Evolutionary conservation across 2,329 filamentous ascomycete species (phyloP), one percentile per base, ranked within the genome.

Genomic region (Epichloe amarillans): DNA sequence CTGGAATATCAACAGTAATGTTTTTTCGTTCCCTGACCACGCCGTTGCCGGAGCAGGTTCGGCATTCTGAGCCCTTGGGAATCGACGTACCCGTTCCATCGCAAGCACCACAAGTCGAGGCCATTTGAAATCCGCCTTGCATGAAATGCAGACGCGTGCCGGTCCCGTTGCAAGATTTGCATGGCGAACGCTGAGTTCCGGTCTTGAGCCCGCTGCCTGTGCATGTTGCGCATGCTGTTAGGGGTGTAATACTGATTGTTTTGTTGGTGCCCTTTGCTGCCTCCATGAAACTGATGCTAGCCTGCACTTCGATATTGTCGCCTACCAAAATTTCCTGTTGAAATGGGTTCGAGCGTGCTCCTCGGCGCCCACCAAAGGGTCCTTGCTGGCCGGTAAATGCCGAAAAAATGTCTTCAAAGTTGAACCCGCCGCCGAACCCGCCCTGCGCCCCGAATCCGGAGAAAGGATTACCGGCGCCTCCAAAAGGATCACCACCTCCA

Each of bases 71-170:
- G 43, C 88, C 88, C 58, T 78, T 80, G 2, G 93, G 89, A 36
- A 88, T 84, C 2, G 78, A 75, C 49, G 83, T 72, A 46, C 93
- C 93, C 43, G 79, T 82, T 3, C 93, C 93, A 48, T 82, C 83
- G 65, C 93, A 98, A 37, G 80, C 71, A 19, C 79, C 75, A 67
- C 93, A 98, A 1, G 89, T 94, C 54, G 87, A 88, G 4, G 87
- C 88, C 84, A 98, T 91, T 71, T 97, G 91, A 71, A 98, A 97
- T 23, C 89, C 90, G 50, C 89, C 89, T 59, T 88, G 83, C 78
- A 96, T 86, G 62, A 88, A 84, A 66, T 95, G 88, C 46, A 97
- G 83, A 51, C 87, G 77, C 38, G 86, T 87, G 47, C 93, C 93
- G 2, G 88, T 88, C 15, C 93, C 93, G 54, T 86, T 83, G 65